Percentiles rank a stretch among this genome's conserved stretches.
These are phyloP conservation scores for Trypanosoma lewisi DNA, from an alignment of 208 protist species.

Conservation along the genomic window DNA sequence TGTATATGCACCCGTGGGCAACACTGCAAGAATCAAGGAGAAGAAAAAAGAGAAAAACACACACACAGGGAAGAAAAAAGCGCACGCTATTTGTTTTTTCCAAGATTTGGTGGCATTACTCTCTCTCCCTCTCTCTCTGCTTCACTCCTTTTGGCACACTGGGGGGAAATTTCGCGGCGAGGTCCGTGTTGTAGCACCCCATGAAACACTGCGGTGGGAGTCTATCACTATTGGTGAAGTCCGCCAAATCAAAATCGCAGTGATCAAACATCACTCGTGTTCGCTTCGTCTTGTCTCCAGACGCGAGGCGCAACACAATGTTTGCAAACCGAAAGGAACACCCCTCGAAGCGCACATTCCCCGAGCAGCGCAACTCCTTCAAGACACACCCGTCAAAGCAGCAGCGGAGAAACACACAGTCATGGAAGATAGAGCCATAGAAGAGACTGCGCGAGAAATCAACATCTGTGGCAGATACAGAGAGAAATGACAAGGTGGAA, in stretches of 20 bases:
- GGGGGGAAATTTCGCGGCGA: slow-evolving; percentile 41
- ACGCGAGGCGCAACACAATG: slow-evolving; percentile 28
- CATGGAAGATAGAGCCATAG: slow-evolving; percentile 34
- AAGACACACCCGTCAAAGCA: slow-evolving; percentile 53
- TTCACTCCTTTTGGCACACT: not conserved
- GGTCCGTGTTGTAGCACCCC: slow-evolving; percentile 51
- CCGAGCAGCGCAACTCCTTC: slow-evolving; percentile 34
- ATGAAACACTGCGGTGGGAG: slow-evolving; percentile 31
- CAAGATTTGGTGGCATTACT: not conserved
- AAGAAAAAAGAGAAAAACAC: not conserved
- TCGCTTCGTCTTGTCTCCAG: not conserved
- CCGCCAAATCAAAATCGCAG: slow-evolving; percentile 69
- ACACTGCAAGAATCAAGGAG: no score
- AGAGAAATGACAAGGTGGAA: slow-evolving; percentile 43
- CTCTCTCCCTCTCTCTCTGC: slow-evolving; percentile 13
- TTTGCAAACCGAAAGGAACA: slow-evolving; percentile 52
- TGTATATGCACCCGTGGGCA: no score
- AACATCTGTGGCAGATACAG: slow-evolving; percentile 38
- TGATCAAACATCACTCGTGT: slow-evolving; percentile 35
- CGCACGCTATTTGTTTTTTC: not conserved
- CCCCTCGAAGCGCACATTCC: slow-evolving; percentile 39
- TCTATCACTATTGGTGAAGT: slow-evolving; percentile 50
- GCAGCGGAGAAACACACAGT: slow-evolving; percentile 52
- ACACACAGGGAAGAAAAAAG: not conserved
- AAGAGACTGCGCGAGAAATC: slow-evolving; percentile 62